A percentile compares a stretch with the other conserved stretches of the same genome.
Evolutionary conservation across 768 basidiomycete species (phyloP).

Genomic region (Amanita thiersii): DNA sequence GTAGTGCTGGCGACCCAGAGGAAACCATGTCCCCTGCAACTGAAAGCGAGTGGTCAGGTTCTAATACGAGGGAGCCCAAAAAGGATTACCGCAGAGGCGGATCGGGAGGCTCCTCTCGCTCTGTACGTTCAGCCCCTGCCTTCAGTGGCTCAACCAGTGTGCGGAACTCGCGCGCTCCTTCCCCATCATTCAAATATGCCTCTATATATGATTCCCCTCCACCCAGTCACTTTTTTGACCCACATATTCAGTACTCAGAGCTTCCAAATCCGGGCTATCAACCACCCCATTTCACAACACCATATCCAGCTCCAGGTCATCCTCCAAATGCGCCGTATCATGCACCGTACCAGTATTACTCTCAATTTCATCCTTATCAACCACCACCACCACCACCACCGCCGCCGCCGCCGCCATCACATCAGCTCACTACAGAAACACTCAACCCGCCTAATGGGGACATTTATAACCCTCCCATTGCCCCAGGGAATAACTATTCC

Average conservation of each 20-base stretch:
- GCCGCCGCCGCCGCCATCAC: constrained; percentile 23
- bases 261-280: constrained; percentile 31
- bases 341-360: constrained; percentile 34
- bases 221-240: constrained; percentile 35
- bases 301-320: constrained; percentile 36
- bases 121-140: constrained; percentile 44
- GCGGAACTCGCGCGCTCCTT: constrained; percentile 65
- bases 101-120: constrained; percentile 51
- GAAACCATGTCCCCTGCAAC: constrained; percentile 70
- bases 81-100: constrained; percentile 36
- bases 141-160: constrained; percentile 56
- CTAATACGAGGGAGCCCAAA: constrained; percentile 46
- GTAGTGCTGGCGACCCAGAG: constrained; percentile 58
- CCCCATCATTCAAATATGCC: constrained; percentile 71
- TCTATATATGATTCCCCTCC: constrained; percentile 60
- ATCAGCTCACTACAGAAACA: constrained; percentile 24
- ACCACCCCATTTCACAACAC: constrained; percentile 43
- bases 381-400: constrained; percentile 23
- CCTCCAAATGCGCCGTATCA: constrained; percentile 29
- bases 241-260: constrained; percentile 29
- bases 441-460: constrained; percentile 22
- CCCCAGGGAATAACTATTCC: constrained; percentile 26
- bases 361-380: constrained; percentile 28
- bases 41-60: constrained; percentile 73
- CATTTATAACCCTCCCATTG: constrained; percentile 23